These are phyloP conservation scores for maize (Zea mays) DNA, from an alignment of 176 grass and related monocot species.

Conservation along the genomic window DNA sequence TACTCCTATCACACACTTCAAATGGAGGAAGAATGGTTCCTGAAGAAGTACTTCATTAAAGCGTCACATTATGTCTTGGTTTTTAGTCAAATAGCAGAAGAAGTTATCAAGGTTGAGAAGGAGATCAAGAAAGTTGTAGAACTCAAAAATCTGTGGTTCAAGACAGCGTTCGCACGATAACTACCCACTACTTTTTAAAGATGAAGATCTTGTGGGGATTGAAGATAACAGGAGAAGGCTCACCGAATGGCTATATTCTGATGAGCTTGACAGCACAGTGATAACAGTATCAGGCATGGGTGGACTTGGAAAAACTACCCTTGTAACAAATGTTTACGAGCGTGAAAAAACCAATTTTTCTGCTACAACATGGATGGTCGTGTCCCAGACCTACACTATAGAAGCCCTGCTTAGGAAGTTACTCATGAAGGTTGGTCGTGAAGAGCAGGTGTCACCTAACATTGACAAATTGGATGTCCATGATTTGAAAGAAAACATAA, in stretches of 20 bases:
- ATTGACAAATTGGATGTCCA: slow-evolving; percentile 18
- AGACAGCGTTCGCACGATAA: neutral
- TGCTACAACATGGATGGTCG: neutral
- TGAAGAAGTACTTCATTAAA: neutral
- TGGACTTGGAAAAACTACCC: neutral
- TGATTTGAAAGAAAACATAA: slow-evolving; percentile 35
- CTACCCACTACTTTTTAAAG: neutral
- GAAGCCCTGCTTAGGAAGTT: neutral
- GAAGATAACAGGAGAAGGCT: neutral
- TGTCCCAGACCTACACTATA: slow-evolving; percentile 3
- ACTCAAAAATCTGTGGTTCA: neutral
- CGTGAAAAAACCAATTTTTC: neutral
- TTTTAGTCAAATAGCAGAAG: neutral
- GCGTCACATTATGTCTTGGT: neutral
- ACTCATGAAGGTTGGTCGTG: neutral
- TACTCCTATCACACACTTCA: neutral
- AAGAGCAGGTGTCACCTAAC: neutral
- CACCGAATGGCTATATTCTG: slow-evolving; percentile 1
- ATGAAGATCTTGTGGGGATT: slow-evolving; percentile 14
- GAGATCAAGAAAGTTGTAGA: neutral
- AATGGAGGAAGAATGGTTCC: neutral
- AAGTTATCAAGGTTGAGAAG: neutral
- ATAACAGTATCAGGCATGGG: neutral
- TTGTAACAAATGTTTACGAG: slow-evolving; percentile 5
- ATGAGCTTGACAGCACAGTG: neutral